Conservation (phyloP, 108 stramenopile genomes). For the Seminavis robusta region DNA sequence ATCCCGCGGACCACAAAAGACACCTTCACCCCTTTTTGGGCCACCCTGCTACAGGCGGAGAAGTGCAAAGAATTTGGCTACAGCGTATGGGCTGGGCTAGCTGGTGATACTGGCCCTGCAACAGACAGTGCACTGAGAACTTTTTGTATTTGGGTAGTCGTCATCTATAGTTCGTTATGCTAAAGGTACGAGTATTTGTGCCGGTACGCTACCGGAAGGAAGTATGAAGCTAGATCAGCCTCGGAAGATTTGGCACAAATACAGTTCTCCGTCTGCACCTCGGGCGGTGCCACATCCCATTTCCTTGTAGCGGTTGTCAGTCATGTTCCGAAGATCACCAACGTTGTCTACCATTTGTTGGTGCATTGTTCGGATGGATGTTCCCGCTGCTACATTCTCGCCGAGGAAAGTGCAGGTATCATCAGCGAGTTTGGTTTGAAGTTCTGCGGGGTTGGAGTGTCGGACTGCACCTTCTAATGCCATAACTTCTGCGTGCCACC, state of each 20-base stretch:
- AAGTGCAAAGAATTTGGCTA: no score
- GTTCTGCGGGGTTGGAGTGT: conserved; percentile 13
- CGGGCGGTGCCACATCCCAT: conserved; percentile 40
- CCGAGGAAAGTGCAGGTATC: conserved; percentile 21
- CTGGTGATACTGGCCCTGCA: no score
- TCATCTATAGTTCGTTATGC: no score
- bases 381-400: conserved; percentile 31
- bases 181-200: no score
- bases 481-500: conserved; percentile 25
- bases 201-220: no score
- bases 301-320: conserved; percentile 24
- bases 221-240: no score
- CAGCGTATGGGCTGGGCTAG: no score
- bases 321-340: conserved; percentile 32
- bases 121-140: no score
- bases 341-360: conserved; percentile 22
- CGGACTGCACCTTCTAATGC: conserved; percentile 10
- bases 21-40: no score
- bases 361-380: conserved; percentile 18
- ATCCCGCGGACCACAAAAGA: no score
- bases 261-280: conserved; percentile 22
- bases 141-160: no score
- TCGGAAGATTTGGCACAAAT: conserved; percentile 37
- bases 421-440: neutral
- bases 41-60: no score